phyloP scores from a whole-genome alignment of 768 basidiomycete genomes.

The Dacryopinax spathularia region DNA sequence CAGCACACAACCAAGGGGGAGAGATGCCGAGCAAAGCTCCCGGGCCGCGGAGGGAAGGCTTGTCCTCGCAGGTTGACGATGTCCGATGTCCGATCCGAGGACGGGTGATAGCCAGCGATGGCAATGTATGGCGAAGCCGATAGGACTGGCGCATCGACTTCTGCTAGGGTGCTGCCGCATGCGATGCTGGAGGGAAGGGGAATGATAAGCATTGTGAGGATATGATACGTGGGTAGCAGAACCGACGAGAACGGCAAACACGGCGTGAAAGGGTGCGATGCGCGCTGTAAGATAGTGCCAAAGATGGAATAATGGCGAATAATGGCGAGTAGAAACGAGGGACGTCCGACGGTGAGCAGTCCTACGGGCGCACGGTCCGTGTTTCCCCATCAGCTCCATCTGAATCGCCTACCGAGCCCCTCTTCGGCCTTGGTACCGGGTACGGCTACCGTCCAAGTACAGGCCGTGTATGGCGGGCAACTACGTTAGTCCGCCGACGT shows the following conservation, averaged over 20 bases:
- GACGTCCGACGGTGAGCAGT: too few relatives aligned
- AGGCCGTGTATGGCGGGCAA: background rate
- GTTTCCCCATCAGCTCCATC: too few relatives aligned
- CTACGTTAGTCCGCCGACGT: background rate
- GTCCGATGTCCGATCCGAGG: background rate
- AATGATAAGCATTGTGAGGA: background rate
- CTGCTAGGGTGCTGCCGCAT: background rate
- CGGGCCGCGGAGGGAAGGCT: constrained; percentile 4
- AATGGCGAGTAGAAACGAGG: too few relatives aligned
- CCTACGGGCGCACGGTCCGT: too few relatives aligned
- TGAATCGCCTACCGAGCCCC: background rate
- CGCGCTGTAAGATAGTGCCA: background rate
- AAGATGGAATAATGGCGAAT: background rate
- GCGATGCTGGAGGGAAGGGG: background rate
- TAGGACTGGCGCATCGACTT: background rate
- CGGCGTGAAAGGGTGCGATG: background rate
- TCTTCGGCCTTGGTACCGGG: background rate
- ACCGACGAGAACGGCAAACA: background rate
- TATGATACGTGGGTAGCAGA: background rate
- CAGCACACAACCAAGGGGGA: background rate
- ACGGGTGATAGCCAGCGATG: background rate
- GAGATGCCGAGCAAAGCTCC: background rate
- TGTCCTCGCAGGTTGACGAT: background rate
- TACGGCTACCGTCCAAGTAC: background rate
- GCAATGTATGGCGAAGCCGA: background rate